phyloP scores from a whole-genome alignment of 1,284 basidiomycete genomes.

The Thelephora terrestris region DNA sequence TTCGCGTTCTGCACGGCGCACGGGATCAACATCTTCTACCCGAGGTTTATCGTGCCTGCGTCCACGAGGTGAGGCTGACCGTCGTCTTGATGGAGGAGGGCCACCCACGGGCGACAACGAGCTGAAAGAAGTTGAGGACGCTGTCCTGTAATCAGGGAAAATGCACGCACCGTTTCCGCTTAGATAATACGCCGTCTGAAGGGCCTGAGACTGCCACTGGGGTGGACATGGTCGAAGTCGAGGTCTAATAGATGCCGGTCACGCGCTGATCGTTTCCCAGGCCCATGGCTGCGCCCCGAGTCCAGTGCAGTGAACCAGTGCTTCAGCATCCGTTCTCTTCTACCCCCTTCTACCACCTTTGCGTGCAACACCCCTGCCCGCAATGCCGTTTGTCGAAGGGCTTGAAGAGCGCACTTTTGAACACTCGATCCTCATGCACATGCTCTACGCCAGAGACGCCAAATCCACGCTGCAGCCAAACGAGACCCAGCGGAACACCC shows the following conservation, averaged over 20 bases:
- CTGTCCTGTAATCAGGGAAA: conserved; percentile 2
- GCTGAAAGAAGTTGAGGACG: conserved; percentile 33
- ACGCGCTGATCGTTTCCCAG: no score
- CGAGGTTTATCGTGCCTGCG: conserved; percentile 36
- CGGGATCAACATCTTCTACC: conserved; percentile 70
- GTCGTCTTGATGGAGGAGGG: conserved; percentile 52
- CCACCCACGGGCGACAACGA: conserved; percentile 45
- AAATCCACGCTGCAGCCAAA: conserved; percentile 45
- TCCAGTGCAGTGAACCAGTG: no score
- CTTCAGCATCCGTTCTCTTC: background rate
- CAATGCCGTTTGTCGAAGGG: background rate
- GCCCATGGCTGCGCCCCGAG: no score
- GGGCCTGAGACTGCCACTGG: conserved; percentile 27
- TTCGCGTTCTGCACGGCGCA: conserved; percentile 67
- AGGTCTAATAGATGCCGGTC: background rate
- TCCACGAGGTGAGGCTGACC: conserved; percentile 47
- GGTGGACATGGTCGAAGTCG: conserved; percentile 34
- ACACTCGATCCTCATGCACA: background rate
- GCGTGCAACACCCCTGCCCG: background rate
- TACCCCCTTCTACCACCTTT: background rate
- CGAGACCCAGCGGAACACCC: conserved; percentile 61
- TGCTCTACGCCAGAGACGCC: conserved; percentile 27
- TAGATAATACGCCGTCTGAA: conserved; percentile 28
- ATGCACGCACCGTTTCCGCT: conserved; percentile 45
- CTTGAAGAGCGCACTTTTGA: background rate